Percentiles rank a stretch among this genome's conserved stretches.
These are phyloP conservation scores for Mortierella sp. DNA, from an alignment of 371 early-diverging fungal species.

Conservation along the genomic window DNA sequence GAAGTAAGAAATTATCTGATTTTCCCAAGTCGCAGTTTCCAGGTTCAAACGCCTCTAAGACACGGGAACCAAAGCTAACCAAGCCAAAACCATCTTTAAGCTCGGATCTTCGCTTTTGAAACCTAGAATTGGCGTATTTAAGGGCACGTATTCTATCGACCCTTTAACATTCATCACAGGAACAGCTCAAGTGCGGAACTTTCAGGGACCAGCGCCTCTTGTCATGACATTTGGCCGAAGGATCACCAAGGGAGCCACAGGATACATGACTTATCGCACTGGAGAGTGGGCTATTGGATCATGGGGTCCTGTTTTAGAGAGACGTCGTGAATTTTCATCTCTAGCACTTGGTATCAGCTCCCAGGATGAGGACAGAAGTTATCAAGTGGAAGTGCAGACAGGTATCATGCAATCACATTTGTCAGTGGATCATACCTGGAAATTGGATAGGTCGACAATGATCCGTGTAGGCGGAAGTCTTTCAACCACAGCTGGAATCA, in stretches of 20 bases:
- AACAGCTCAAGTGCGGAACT: slow-evolving; percentile 63
- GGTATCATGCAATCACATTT: slow-evolving; percentile 49
- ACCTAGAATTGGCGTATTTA: slow-evolving; percentile 69
- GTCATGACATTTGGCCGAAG: slow-evolving; percentile 76
- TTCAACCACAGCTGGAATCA: slow-evolving; percentile 67
- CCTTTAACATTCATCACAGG: slow-evolving; percentile 75
- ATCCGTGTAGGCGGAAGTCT: slow-evolving; percentile 55
- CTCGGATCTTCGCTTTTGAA: slow-evolving; percentile 71
- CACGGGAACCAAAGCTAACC: not conserved
- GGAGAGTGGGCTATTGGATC: slow-evolving; percentile 79
- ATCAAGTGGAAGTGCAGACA: slow-evolving; percentile 72
- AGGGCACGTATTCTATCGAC: slow-evolving; percentile 77
- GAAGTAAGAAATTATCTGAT: slow-evolving; percentile 62
- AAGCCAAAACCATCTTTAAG: slow-evolving; percentile 35
- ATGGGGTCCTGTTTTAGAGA: slow-evolving; percentile 69
- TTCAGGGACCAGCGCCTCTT: slow-evolving; percentile 75
- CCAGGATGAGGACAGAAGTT: slow-evolving; percentile 62
- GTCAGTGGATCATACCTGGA: slow-evolving; percentile 50
- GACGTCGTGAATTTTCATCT: slow-evolving; percentile 69
- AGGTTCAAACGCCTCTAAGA: not conserved
- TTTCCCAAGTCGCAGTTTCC: not conserved
- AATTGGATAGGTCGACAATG: slow-evolving; percentile 30
- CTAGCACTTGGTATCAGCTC: slow-evolving; percentile 73
- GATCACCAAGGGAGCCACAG: slow-evolving; percentile 71
- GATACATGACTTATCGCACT: slow-evolving; percentile 83